A percentile compares a stretch with the other conserved stretches of the same genome.
phyloP scores from a whole-genome alignment of 805 yeast species.

The Ogataea trehalophila region DNA sequence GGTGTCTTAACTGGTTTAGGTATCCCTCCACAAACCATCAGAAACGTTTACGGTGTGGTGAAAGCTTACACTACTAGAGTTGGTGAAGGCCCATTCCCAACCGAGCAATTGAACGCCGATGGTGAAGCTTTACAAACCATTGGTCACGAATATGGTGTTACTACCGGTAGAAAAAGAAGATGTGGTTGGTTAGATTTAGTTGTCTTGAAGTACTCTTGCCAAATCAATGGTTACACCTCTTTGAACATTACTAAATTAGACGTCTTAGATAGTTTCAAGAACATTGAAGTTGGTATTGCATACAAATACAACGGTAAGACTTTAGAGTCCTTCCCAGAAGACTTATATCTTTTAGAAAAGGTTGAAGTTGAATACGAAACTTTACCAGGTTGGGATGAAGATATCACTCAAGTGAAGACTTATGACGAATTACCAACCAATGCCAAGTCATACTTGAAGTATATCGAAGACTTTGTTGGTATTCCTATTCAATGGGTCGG shows the following conservation, averaged over 20 bases:
- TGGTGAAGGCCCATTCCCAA: constrained; percentile 99
- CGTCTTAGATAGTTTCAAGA: constrained; percentile 85
- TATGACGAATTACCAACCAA: constrained; percentile 82
- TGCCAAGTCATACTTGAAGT: constrained; percentile 79
- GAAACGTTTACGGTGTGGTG: constrained; percentile 88
- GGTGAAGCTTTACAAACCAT: constrained; percentile 87
- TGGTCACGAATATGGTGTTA: constrained; percentile 96
- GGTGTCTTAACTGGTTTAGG: constrained; percentile 98
- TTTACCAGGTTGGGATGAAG: constrained; percentile 90
- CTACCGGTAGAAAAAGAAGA: constrained; percentile 98
- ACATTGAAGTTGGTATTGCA: constrained; percentile 81
- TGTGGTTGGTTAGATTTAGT: constrained; percentile 99
- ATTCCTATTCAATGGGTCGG: constrained; percentile 97
- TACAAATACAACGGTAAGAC: constrained; percentile 76
- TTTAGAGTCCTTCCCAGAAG: constrained; percentile 86
- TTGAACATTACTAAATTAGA: constrained; percentile 94
- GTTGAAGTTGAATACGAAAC: constrained; percentile 91
- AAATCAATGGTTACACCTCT: constrained; percentile 92
- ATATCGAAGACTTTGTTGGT: constrained; percentile 76
- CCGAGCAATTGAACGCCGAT: constrained; percentile 84
- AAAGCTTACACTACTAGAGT: constrained; percentile 98
- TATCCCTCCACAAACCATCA: constrained; percentile 82
- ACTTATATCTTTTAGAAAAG: constrained; percentile 71
- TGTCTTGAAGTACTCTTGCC: constrained; percentile 83
- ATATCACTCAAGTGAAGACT: constrained; percentile 64